Evolutionary conservation across 2,329 filamentous ascomycete species (phyloP), one percentile per base, ranked within the genome.

Genomic region (Furcasterigmium furcatum): DNA sequence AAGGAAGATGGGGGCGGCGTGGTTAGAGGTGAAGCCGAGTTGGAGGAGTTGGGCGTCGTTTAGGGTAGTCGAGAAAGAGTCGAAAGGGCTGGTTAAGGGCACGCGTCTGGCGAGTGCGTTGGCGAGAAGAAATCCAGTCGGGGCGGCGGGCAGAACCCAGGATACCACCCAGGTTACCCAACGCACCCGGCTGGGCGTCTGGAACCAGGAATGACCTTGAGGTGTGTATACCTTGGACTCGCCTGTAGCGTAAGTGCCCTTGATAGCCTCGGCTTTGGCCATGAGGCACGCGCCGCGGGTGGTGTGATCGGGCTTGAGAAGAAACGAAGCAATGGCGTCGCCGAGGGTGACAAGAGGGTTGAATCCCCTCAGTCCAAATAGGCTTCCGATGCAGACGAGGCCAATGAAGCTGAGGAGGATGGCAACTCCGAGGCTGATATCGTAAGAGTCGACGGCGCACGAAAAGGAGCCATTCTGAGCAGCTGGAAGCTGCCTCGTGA

Each of bases 291-390:
- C 62, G 16, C 64, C 66, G 22, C 60, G 61, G 1, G 74, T 77
- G 2, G 63, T 65, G 2, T 58, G 56, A 52, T 79, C 75, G 0
- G 73, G 68, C 2, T 66, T 62, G 12, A 60, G 58, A 38, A 79
- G 66, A 46, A 79, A 78, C 2, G 74, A 77, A 5, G 66, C 55
- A n/a, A 79, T 60, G 22, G 72, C 71, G 49, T 79, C 76, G 25
- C 75, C 75, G 4, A 78, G 62, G 1, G 74, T 77, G 14, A 71
- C 67, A 5, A 79, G 65, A 1, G 73, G 74, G 14, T 60, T 57
- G 51, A 73, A 70, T 16, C 57, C 58, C 25, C 51, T 49, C 38
- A 58, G 58, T 16, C 56, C 38, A 4, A 68, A 58, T 27, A 57
- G 55, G 38, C 52, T 49, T 47, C 55, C 61, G n/a, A 62, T 58